Conservation (phyloP, 352 stramenopile genomes). For the Pythium scleroteichum region DNA sequence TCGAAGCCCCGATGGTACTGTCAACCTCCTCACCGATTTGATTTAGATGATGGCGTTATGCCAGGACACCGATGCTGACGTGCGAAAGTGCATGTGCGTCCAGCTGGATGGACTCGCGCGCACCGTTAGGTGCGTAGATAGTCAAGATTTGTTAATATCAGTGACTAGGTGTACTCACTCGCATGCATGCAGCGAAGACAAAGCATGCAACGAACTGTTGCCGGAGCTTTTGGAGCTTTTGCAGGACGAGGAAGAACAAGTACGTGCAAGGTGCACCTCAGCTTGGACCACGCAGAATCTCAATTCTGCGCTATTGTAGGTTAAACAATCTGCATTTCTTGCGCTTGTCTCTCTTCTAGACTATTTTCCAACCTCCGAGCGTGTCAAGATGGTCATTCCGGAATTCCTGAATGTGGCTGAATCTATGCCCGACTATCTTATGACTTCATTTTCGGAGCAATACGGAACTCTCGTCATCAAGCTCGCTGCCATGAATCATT, state of each 20-base stretch:
- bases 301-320: conserved; percentile 28
- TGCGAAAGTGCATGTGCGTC: conserved; percentile 83
- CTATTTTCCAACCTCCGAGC: conserved; percentile 60
- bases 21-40: no score
- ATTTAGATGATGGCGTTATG: conserved; percentile 82
- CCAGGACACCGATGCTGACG: conserved; percentile 82
- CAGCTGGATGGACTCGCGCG: conserved; percentile 73
- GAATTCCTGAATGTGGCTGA: conserved; percentile 62
- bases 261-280: not conserved
- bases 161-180: not conserved
- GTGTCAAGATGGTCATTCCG: conserved; percentile 64
- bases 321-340: conserved; percentile 78
- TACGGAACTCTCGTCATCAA: conserved; percentile 70
- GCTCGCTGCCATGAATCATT: conserved; percentile 53
- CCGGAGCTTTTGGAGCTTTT: conserved; percentile 75
- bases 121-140: conserved; percentile 52
- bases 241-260: conserved; percentile 84
- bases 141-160: not conserved
- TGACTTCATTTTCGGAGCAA: conserved; percentile 47
- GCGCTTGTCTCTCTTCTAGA: conserved; percentile 73
- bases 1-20: no score
- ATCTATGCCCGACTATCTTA: conserved; percentile 59
- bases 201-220: conserved; percentile 63
- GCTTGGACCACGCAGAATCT: no score
- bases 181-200: conserved; percentile 44